phyloP scores from a whole-genome alignment of 495 filamentous ascomycete genomes.

The Penicillium silybi region DNA sequence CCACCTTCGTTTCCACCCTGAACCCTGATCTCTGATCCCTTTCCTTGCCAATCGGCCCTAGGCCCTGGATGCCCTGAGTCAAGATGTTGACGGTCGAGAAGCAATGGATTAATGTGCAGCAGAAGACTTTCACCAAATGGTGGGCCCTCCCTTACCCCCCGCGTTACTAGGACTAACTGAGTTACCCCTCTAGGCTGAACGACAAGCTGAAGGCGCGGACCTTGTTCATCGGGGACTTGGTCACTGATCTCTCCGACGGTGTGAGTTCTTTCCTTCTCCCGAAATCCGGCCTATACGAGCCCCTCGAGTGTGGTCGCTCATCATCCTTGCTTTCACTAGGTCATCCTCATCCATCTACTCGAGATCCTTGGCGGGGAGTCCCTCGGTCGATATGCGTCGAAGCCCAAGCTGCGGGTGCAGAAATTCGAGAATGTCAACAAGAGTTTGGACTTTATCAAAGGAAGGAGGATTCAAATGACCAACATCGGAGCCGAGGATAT shows the following conservation, averaged over 20 bases:
- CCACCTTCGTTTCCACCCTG: slow-evolving; percentile 1
- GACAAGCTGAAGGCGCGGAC: slow-evolving; percentile 79
- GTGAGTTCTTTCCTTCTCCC: slow-evolving; percentile 49
- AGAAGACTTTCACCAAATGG: slow-evolving; percentile 99
- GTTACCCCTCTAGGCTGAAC: slow-evolving; percentile 67
- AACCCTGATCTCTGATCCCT: slow-evolving; percentile 2
- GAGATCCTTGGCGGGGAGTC: slow-evolving; percentile 92
- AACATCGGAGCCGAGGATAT: slow-evolving; percentile 99
- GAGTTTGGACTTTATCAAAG: slow-evolving; percentile 87
- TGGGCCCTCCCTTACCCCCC: slow-evolving; percentile 29
- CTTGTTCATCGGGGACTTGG: slow-evolving; percentile 75
- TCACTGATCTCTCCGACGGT: slow-evolving; percentile 86
- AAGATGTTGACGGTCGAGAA: slow-evolving; percentile 69
- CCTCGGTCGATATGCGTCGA: slow-evolving; percentile 91
- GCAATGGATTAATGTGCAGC: slow-evolving; percentile 93
- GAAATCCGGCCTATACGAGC: neutral
- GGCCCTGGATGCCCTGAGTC: slow-evolving; percentile 38
- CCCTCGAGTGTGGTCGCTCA: neutral
- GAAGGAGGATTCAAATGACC: slow-evolving; percentile 88
- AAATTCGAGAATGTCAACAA: slow-evolving; percentile 98
- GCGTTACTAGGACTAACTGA: neutral
- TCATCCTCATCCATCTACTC: slow-evolving; percentile 91
- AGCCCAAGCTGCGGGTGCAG: slow-evolving; percentile 93
- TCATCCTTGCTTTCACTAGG: slow-evolving; percentile 44
- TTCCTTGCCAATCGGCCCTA: slow-evolving; percentile 32